These are phyloP conservation scores for Boletus rex-veris DNA, from an alignment of 768 basidiomycete genomes.

Conservation along the genomic window DNA sequence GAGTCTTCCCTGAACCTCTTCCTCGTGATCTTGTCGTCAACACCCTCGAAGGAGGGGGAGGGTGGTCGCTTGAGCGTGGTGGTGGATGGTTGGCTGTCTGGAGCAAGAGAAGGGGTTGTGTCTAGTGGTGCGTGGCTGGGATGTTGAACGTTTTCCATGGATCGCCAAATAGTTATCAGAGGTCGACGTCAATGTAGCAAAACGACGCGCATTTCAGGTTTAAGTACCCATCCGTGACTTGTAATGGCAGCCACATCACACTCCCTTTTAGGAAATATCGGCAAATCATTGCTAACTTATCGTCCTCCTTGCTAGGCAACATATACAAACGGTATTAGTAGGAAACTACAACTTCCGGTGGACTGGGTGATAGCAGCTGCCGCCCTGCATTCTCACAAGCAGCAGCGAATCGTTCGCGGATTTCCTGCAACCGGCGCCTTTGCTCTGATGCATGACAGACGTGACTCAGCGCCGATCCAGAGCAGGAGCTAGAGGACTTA, in stretches of 20 bases:
- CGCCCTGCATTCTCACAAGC: slow-evolving; percentile 50
- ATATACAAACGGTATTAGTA: neutral
- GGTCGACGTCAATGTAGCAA: slow-evolving; percentile 15
- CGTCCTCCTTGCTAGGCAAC: too few relatives aligned
- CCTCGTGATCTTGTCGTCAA: slow-evolving; percentile 44
- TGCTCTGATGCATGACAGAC: slow-evolving; percentile 39
- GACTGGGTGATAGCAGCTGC: slow-evolving; percentile 38
- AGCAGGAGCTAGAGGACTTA: slow-evolving; percentile 27
- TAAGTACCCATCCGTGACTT: slow-evolving; percentile 18
- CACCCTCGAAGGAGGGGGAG: slow-evolving; percentile 54
- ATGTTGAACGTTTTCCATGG: slow-evolving; percentile 17
- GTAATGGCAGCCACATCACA: slow-evolving; percentile 23
- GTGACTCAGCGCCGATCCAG: slow-evolving; percentile 4
- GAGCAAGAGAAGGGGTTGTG: slow-evolving; percentile 5
- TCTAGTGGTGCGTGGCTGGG: neutral
- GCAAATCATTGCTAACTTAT: slow-evolving; percentile 1
- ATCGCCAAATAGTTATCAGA: slow-evolving; percentile 11
- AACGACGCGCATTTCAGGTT: slow-evolving; percentile 17
- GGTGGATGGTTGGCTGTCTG: slow-evolving; percentile 15
- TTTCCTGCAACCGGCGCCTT: slow-evolving; percentile 42
- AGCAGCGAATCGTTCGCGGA: slow-evolving; percentile 43
- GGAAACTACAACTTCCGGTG: slow-evolving; percentile 1
- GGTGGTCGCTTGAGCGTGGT: slow-evolving; percentile 55
- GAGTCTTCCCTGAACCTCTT: slow-evolving; percentile 58
- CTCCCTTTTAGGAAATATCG: slow-evolving; percentile 20